These are phyloP conservation scores for Psilocybe sp. DNA, from an alignment of 768 basidiomycete genomes.

Conservation along the genomic window DNA sequence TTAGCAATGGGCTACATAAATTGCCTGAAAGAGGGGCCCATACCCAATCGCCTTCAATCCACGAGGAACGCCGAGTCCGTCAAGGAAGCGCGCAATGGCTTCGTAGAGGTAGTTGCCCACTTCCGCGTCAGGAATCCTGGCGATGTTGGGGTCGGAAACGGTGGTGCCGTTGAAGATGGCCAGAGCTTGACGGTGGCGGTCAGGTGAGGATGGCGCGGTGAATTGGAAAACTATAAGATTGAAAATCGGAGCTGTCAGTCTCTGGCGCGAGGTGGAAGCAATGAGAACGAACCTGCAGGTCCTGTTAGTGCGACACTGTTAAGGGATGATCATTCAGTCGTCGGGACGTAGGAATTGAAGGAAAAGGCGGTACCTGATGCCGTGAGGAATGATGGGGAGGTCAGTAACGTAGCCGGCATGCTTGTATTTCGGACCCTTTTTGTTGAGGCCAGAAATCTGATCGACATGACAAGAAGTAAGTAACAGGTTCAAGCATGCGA, in stretches of 20 bases:
- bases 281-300: constrained; percentile 59
- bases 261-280: not conserved
- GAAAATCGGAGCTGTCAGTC: not conserved
- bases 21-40: constrained; percentile 6
- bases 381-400: constrained; percentile 91
- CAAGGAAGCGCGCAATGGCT: constrained; percentile 85
- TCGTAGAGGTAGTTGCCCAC: constrained; percentile 80
- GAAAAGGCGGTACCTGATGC: constrained; percentile 54
- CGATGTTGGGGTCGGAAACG: constrained; percentile 65
- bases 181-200: constrained; percentile 85
- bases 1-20: not conserved
- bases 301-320: constrained; percentile 81
- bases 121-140: constrained; percentile 73
- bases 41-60: constrained; percentile 79
- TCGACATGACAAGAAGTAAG: not conserved
- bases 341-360: not conserved
- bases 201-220: constrained; percentile 90
- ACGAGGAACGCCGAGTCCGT: constrained; percentile 79
- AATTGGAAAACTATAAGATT: constrained; percentile 76
- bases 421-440: constrained; percentile 88
- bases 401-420: constrained; percentile 88
- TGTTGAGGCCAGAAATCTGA: constrained; percentile 91
- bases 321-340: not conserved
- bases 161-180: constrained; percentile 75
- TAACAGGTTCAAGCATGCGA: not conserved